A percentile compares a stretch with the other conserved stretches of the same genome.
phyloP scores from a whole-genome alignment of 2,329 filamentous ascomycete genomes.

The Curvularia hawaiiensis region DNA sequence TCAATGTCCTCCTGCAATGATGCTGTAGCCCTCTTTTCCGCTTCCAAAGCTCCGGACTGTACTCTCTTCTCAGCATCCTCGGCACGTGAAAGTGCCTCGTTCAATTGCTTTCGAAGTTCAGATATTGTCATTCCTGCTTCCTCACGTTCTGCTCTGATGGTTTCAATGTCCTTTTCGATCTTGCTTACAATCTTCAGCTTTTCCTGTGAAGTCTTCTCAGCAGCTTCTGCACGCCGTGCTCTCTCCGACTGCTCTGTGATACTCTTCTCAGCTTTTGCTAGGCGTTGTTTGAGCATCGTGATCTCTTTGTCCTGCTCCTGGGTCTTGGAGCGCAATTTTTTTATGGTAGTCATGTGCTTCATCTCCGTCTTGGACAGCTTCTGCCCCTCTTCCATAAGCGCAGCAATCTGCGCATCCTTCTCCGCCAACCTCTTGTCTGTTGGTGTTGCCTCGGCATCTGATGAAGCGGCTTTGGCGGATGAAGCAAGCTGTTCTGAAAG shows the following conservation, averaged over 20 bases:
- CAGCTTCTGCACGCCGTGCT: conserved; percentile 64
- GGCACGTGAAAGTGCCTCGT: conserved; percentile 68
- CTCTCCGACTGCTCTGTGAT: conserved; percentile 65
- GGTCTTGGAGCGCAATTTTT: conserved; percentile 68
- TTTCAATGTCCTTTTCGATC: conserved; percentile 63
- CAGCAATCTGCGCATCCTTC: conserved; percentile 87
- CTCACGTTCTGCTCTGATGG: conserved; percentile 66
- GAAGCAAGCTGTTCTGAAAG: conserved; percentile 80
- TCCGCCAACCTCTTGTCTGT: conserved; percentile 81
- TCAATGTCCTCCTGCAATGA: conserved; percentile 69
- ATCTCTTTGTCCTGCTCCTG: conserved; percentile 59
- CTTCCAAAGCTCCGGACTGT: conserved; percentile 69
- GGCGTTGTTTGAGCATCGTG: conserved; percentile 60
- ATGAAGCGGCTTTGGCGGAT: conserved; percentile 71
- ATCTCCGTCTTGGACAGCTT: conserved; percentile 85
- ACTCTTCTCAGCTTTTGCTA: conserved; percentile 69
- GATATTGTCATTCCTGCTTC: conserved; percentile 68
- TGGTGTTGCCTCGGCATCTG: conserved; percentile 30
- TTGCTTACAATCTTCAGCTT: conserved; percentile 58
- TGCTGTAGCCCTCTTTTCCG: conserved; percentile 62
- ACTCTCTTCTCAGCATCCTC: conserved; percentile 70
- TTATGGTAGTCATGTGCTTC: conserved; percentile 80
- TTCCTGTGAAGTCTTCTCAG: conserved; percentile 62
- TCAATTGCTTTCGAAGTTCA: conserved; percentile 72
- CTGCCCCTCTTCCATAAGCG: conserved; percentile 90